Base-by-base conservation (phyloP, 2,329 filamentous ascomycete genomes). In the Stagonosporopsis tanaceti region DNA sequence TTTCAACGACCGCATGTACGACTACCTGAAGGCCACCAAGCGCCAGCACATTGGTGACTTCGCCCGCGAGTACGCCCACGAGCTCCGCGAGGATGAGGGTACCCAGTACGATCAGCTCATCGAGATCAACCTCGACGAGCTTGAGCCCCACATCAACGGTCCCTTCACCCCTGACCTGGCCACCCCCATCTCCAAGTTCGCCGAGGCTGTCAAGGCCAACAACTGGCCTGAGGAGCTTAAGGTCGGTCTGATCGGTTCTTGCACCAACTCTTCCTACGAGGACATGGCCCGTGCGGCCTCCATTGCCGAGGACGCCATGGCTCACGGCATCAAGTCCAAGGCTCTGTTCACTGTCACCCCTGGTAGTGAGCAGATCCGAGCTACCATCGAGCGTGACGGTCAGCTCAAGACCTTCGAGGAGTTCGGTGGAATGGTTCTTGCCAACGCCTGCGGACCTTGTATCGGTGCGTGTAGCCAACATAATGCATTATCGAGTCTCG, bases 91-190 rank as follows among this genome's bases (percentile, higher is more conserved):
- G 76, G 95, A 99, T 69, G 84, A 96, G 80, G 92, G 92, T 68
- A 91, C 92, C 67, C 89, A 98, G 80, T 99, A 98, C 79, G 95
- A 99, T 79, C 86, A 98, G 81, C 80, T 97, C 67, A 92, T 98
- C 73, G 94, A 97, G 82, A 92, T 99, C 81, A 94, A 99, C 84
- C 87, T 99, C 53, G 90, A 87, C 57, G 91, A 94, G 80, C 89
- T 99, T 46, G 95, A 99, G 84, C 95, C 95, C 67, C 92, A 98
- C 78, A 93, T 99, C 84, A 99, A 99, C 84, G 95, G 95, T 66
- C 95, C 95, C 65, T 98, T 98, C 87, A 99, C 95, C 27, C 95
- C 95, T 61, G 95, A 99, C 87, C 85, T 99, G 81, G 93, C 93
- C 53, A 98, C 95, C 7, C 95, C 95, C 48, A 96, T 99, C 78